These are phyloP conservation scores for Ligustrum vulgare DNA, from an alignment of 257 asterid genomes.

Conservation along the genomic window DNA sequence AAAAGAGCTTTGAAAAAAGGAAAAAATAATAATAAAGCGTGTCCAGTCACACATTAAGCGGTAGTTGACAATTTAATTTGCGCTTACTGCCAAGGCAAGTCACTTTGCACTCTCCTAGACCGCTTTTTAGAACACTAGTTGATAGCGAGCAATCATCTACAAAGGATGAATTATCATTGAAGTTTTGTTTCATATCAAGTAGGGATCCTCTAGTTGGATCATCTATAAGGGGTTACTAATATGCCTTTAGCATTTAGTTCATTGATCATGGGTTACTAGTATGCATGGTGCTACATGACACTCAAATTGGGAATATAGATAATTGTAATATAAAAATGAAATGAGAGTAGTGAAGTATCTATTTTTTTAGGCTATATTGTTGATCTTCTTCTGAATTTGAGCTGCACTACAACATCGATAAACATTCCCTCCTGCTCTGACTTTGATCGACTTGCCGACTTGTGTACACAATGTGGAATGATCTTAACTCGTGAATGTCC, in stretches of 20 bases:
- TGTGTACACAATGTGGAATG: not conserved
- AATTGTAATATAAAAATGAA: not conserved
- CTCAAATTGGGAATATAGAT: not conserved
- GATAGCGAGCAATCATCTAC: not conserved
- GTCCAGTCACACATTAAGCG: no score
- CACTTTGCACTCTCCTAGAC: no score
- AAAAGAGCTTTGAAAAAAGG: no score
- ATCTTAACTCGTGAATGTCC: not conserved
- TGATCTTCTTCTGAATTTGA: not conserved
- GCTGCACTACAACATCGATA: not conserved
- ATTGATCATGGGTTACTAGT: not conserved
- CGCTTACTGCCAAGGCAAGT: no score
- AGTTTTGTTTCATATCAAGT: not conserved
- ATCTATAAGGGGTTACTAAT: not conserved
- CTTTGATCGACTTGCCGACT: not conserved
- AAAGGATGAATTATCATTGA: not conserved
- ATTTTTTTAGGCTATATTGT: not conserved
- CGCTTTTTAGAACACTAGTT: no score
- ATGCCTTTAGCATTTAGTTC: no score
- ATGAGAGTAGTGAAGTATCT: not conserved
- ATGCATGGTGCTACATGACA: not conserved
- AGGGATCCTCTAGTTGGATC: not conserved
- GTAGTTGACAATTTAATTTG: no score
- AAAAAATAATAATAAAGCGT: no score
- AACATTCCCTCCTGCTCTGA: not conserved